Base-by-base conservation (phyloP, 1,139 yeast species). In the Arxiozyma telluris region DNA sequence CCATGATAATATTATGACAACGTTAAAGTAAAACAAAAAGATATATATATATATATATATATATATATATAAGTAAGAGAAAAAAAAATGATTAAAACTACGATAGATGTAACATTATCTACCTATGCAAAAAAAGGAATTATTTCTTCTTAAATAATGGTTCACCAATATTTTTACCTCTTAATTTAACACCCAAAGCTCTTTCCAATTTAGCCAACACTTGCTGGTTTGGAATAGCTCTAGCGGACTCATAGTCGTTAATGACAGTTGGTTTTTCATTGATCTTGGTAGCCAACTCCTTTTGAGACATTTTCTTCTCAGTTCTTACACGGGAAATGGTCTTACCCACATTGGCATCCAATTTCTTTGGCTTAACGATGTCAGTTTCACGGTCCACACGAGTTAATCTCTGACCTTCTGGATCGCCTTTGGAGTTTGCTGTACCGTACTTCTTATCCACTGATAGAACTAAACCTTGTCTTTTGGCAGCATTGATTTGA, bases 211-310 rank as follows among this genome's bases (percentile, higher is more conserved):
- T 93, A 56, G 86, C 93, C 67, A 93, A 79, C 54, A 93, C 74
- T 74, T 90, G 98, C 76, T 94, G 98, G 76, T 88, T 91, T 57
- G 98, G 98, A 61, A 87, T 83, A 53, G 96, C 98, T 71, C 96
- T 83, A 56, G 96, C 98, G 54, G 96, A 90, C 76, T 93, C 98
- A 73, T 93, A 93, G 69, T 93, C 98, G 74, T 90, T 91, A 67
- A 93, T 84, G 57, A 93, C 88, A 61, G 86, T 89, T 56, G 98
- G 97, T 77, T 93, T 93, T 75, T 93, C 98, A 71, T 90, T 91
- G 68, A 93, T 81, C 71, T 84, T 87, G 58, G 96, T 89, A 64
- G 98, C 98, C 66, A 93, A 79, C 64, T 93, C 98, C 78, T 93
- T 93, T 73, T 93, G 98, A 12, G 97, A 87, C 67, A 90, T 70